Evolutionary conservation across 768 basidiomycete genomes (phyloP), one percentile per base, ranked within the genome.

Genomic region (Termitomyces sp.): DNA sequence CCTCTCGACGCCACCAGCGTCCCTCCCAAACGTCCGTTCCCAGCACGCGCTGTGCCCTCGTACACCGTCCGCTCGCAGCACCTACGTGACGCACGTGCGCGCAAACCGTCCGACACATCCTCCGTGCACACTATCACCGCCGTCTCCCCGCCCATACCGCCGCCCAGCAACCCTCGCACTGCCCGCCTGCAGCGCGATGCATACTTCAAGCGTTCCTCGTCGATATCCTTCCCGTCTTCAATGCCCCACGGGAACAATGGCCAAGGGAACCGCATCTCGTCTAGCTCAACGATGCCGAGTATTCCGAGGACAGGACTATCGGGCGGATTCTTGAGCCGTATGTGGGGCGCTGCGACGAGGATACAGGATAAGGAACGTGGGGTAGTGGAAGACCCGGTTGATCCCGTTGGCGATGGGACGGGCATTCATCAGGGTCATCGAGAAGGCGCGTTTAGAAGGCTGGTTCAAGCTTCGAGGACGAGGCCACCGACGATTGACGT

Each of bases 321-420:
- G 26, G 78, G 77, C 10, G 77, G 81, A 24, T 87, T 90, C 68
- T 74, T 89, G 49, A 88, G 84, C 63, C 79, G 88, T 30, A 88
- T 90, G 85, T 89, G 88, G 85, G 88, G 81, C 36, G 84, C 82
- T 12, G 84, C 85, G 50, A 74, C 54, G 67, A 69, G 64, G 61
- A 58, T 44, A 36, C 67, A 65, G 24, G 70, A 71, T 46, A 66
- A 67, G 62, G 66, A 65, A 36, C 58, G 57, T 13, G 60, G 62
- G n/a, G 43, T 53, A 5, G 36, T 36, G 13, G 60, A 56, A 27
- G 64, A 62, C 8, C 36, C 45, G 33, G 55, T 57, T 30, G 59
- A 61, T 26, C 53, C 64, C 10, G 54, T 54, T 40, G 61, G 58
- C 18, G 60, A 65, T 46, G 60, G 58, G 45, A 65, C 66, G 24